Evolutionary conservation across 352 stramenopile species (phyloP), one percentile per base, ranked within the genome.

Genomic region (Pythium brachiatum): DNA sequence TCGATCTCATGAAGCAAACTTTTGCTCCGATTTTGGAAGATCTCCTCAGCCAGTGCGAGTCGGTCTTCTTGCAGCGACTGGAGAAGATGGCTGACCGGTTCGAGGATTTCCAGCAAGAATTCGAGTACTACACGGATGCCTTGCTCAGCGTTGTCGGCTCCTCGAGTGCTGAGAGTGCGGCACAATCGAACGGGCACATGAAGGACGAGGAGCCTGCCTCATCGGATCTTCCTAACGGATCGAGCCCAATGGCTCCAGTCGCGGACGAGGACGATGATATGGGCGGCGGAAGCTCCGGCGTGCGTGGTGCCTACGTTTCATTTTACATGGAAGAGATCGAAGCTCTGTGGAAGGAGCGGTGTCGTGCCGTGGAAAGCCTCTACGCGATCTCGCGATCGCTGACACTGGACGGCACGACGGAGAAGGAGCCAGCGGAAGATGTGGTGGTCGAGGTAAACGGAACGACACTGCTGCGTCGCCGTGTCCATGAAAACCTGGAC

Each of bases 311-410:
- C 7, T 94, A 94, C 57, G 74, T 86, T 3, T 74, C 66, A 2
- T 93, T 94, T 62, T 94, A 92, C 62, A 87, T 85, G 68, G 73
- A 86, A 12, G 86, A 94, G 60, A 86, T 94, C 68, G 79, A 93
- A 56, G 68, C 72, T 27, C 67, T 94, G 52, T 94, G 86, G 86
- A 90, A 90, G 62, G 86, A 94, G 64, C 68, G 85, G 34, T 88
- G 75, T 36, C 87, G 82, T 27, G 86, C 83, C 6, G 58, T 91
- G 3, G 86, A 94, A 60, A 85, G 89, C 57, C 74, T 94, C 31
- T 74, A 89, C 41, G 77, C 82, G 6, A 87, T 93, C 39, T 72
- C 89, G 53, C 78, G 86, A 39, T 85, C 86, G 5, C 62, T 94
- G 4, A 26, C 38, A 9, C n/a, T 38, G 13, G 36, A 34, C n/a